Evolutionary conservation across 2,329 filamentous ascomycete genomes (phyloP).

Genomic region (Rutstroemia sp.): DNA sequence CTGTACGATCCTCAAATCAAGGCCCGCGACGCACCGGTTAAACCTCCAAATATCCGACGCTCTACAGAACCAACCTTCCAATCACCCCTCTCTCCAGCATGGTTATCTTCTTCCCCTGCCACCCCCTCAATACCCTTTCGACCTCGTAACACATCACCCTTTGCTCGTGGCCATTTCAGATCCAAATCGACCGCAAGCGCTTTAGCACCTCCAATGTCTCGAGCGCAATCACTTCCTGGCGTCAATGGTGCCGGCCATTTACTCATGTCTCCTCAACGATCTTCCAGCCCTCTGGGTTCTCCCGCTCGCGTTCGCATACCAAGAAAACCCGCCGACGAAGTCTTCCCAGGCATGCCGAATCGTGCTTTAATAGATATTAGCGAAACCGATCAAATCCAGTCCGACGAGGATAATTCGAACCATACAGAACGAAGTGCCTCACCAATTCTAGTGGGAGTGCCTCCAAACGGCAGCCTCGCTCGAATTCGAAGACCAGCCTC

Average conservation of each 20-base stretch:
- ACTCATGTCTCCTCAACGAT: conserved; percentile 41
- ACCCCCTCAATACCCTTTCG: conserved; percentile 47
- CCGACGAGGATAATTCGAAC: conserved; percentile 37
- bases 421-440: conserved; percentile 44
- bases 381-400: conserved; percentile 26
- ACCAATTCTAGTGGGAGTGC: conserved; percentile 35
- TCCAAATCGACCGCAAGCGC: conserved; percentile 51
- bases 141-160: conserved; percentile 54
- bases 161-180: conserved; percentile 48
- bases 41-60: conserved; percentile 47
- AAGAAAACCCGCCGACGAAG: conserved; percentile 52
- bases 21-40: conserved; percentile 25
- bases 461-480: conserved; percentile 14
- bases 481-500: conserved; percentile 44
- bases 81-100: conserved; percentile 42
- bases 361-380: conserved; percentile 22
- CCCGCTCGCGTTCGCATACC: conserved; percentile 45
- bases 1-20: conserved; percentile 13
- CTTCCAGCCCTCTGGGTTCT: conserved; percentile 47
- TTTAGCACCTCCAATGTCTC: conserved; percentile 49
- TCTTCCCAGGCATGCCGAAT: conserved; percentile 48
- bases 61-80: conserved; percentile 50
- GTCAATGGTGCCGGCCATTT: conserved; percentile 53
- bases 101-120: conserved; percentile 15
- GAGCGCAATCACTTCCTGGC: conserved; percentile 58